Evolutionary conservation across 1,139 yeast species (phyloP), one percentile per base, ranked within the genome.

Genomic region (Eremothecium gossypii): DNA sequence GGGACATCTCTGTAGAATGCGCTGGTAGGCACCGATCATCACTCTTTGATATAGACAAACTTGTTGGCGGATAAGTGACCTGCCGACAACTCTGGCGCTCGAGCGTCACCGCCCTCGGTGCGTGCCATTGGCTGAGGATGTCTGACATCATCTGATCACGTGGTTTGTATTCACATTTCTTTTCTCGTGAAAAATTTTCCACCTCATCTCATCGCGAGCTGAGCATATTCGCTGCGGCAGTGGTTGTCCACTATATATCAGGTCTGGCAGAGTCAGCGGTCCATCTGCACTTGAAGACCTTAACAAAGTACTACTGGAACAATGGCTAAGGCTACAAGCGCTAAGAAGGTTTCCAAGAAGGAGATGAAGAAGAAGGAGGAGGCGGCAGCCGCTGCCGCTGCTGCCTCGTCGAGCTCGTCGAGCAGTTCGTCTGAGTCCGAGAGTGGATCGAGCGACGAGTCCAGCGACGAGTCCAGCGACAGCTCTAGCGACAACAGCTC

Each of bases 331-430:
- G 34, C 57, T 48, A 49, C 37, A 5, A 34, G 55, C 44, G 42
- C 53, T 38, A 60, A 58, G 51, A 58, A 55, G 49, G 55, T 48
- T 30, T 46, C 59, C 39, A 57, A 58, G 53, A 53, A 55, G 49
- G 54, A 44, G 39, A 40, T 46, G 35, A 47, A 47, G 42, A 36
- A 30, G 41, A 41, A 46, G 45, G 36, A 47, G 36, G 45, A 41
- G 33, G 49, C 36, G 23, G 42, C 45, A 42, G 44, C 41, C 11
- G 41, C 28, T 30, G 43, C 51, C 29, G 45, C 48, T 28, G 50
- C 51, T 17, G 27, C 47, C 49, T 27, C 41, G 41, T 26, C 40
- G 20, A 38, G 39, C 20, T 36, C 33, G n/a, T 36, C 40, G 23
- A 32, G 27, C 40, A 41, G 40, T 36, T 50, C 48, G 36, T 42